Percentiles rank a stretch among this genome's conserved stretches.
Evolutionary conservation across 169 alveolate genomes (phyloP).

Genomic region (Plasmodium falciparum): DNA sequence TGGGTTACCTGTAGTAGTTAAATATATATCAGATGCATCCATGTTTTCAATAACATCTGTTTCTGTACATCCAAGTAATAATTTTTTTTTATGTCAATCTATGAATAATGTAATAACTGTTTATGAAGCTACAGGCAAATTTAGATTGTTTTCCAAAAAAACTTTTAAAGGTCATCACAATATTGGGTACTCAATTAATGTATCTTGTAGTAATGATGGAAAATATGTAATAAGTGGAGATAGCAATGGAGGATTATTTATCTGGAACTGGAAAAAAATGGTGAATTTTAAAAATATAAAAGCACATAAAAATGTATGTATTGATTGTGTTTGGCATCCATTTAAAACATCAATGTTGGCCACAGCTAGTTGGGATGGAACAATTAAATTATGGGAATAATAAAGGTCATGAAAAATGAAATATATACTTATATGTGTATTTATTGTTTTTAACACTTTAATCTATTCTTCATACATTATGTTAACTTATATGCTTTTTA

Average conservation of each 20-base stretch:
- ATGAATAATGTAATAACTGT: constrained; percentile 96
- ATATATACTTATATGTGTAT: not conserved
- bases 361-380: constrained; percentile 98
- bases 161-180: constrained; percentile 94
- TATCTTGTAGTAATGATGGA: constrained; percentile 96
- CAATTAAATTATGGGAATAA: constrained; percentile 97
- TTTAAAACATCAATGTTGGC: constrained; percentile 94
- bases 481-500: too few relatives aligned
- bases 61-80: constrained; percentile 94
- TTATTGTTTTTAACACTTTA: not conserved
- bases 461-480: not conserved
- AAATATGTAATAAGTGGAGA: constrained; percentile 96
- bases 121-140: constrained; percentile 93
- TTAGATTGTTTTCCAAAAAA: constrained; percentile 93
- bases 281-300: constrained; percentile 92
- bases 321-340: constrained; percentile 98
- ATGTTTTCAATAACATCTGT: constrained; percentile 96
- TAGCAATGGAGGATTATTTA: constrained; percentile 95
- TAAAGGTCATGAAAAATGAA: not conserved
- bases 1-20: constrained; percentile 96
- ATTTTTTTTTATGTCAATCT: constrained; percentile 95
- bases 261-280: constrained; percentile 98
- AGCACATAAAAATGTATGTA: constrained; percentile 95
- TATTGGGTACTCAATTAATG: constrained; percentile 96
- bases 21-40: constrained; percentile 96